phyloP scores from a whole-genome alignment of 31 red algal genomes.

The Endocladia muricata region DNA sequence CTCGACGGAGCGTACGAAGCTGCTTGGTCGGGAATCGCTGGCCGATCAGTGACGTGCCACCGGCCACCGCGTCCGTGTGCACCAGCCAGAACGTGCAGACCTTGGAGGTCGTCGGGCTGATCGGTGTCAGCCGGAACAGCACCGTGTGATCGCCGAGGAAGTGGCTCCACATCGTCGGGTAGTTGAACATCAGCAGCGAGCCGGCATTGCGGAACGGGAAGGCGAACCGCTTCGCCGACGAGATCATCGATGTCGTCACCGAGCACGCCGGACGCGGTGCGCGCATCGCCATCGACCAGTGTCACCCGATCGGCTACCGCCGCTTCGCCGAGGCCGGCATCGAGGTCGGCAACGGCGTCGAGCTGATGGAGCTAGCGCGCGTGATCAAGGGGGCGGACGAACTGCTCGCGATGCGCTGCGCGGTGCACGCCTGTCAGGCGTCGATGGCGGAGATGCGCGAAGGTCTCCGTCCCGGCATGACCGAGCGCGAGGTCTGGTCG shows the following conservation, averaged over 20 bases:
- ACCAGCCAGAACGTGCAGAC: too few relatives aligned
- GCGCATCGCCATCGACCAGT: constrained; percentile 16
- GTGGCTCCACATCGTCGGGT: too few relatives aligned
- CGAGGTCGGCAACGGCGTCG: constrained; percentile 18
- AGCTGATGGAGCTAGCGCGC: constrained; percentile 13
- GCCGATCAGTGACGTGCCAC: too few relatives aligned
- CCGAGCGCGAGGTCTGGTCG: constrained; percentile 21
- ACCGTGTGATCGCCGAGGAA: too few relatives aligned
- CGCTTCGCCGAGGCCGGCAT: constrained; percentile 13
- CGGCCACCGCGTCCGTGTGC: too few relatives aligned
- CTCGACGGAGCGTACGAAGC: too few relatives aligned
- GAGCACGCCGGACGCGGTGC: constrained; percentile 2
- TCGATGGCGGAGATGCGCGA: constrained; percentile 1
- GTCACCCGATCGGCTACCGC: constrained; percentile 10
- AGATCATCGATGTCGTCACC: constrained; percentile 26
- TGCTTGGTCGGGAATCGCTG: too few relatives aligned
- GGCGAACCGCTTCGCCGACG: constrained; percentile 15
- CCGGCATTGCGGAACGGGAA: constrained; percentile 1
- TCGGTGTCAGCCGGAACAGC: too few relatives aligned
- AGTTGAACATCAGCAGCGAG: too few relatives aligned
- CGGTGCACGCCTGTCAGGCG: constrained; percentile 10
- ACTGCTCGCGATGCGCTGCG: not conserved
- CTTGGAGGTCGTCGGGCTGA: too few relatives aligned
- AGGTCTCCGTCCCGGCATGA: constrained; percentile 2
- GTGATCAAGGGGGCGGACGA: constrained; percentile 11